phyloP scores from a whole-genome alignment of 164 flowering plant species.

The Echeveria elegans region DNA sequence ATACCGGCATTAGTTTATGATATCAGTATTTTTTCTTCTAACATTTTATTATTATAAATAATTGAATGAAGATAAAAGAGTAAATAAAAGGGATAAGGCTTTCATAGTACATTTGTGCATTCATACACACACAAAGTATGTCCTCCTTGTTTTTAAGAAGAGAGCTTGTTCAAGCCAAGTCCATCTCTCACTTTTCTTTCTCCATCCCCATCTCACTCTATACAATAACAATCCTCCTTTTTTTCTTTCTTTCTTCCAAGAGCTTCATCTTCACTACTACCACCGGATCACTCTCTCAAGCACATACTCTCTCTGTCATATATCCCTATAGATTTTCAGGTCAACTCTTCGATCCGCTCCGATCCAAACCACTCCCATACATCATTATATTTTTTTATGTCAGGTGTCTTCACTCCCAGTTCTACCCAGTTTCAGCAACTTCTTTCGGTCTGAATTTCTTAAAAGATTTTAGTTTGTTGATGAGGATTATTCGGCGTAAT shows the following conservation, averaged over 20 bases:
- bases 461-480: not conserved
- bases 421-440: not conserved
- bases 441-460: no score
- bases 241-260: no score
- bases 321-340: not conserved
- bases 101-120: not conserved
- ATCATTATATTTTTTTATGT: not conserved
- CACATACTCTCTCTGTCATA: no score
- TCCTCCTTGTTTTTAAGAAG: not conserved
- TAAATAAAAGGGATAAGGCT: not conserved
- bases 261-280: not conserved
- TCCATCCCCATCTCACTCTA: not conserved
- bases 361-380: not conserved
- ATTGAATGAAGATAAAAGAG: no score
- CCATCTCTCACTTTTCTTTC: not conserved
- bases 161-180: conserved; percentile 4
- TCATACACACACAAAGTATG: no score
- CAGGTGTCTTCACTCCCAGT: not conserved
- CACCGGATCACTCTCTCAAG: no score
- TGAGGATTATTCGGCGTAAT: no score
- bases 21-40: no score
- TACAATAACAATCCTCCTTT: not conserved
- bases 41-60: no score
- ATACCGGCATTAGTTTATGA: no score
- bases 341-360: not conserved